Evolutionary conservation across 345 rosid genomes (phyloP).

Genomic region (Sapria himalayana): DNA sequence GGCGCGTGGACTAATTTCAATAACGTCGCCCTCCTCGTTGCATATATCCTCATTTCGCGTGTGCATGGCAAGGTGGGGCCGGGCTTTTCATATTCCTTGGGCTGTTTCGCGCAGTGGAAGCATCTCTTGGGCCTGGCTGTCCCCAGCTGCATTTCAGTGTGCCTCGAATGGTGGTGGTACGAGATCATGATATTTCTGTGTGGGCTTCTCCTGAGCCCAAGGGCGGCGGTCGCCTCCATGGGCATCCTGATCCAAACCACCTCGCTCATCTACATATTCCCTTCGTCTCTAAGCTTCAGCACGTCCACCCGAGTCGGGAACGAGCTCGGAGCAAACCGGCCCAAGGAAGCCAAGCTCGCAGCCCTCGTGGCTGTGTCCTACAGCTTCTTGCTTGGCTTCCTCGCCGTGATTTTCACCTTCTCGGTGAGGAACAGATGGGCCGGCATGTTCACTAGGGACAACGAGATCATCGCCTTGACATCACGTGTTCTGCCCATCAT

Average conservation of each 20-base stretch:
- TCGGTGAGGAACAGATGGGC: constrained; percentile 53
- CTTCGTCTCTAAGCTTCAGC: constrained; percentile 57
- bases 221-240: constrained; percentile 70
- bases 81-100: constrained; percentile 29
- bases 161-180: constrained; percentile 98
- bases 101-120: constrained; percentile 41
- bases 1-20: constrained; percentile 55
- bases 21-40: constrained; percentile 26
- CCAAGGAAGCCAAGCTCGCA: constrained; percentile 36
- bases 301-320: constrained; percentile 73
- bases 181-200: constrained; percentile 75
- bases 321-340: constrained; percentile 47
- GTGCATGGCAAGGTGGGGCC: constrained; percentile 37
- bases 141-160: constrained; percentile 79
- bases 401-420: constrained; percentile 28
- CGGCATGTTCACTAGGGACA: constrained; percentile 40
- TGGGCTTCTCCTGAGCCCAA: constrained; percentile 47
- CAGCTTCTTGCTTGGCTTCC: constrained; percentile 37
- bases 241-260: constrained; percentile 84
- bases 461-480: constrained; percentile 40
- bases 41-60: constrained; percentile 33
- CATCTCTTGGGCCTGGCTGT: constrained; percentile 31
- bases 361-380: constrained; percentile 31
- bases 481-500: constrained; percentile 54
- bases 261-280: constrained; percentile 63